Percentiles rank a stretch among this genome's conserved stretches.
These are phyloP conservation scores for Ceratocystis eucalypticola DNA, from an alignment of 2,329 filamentous ascomycete species.

Conservation along the genomic window DNA sequence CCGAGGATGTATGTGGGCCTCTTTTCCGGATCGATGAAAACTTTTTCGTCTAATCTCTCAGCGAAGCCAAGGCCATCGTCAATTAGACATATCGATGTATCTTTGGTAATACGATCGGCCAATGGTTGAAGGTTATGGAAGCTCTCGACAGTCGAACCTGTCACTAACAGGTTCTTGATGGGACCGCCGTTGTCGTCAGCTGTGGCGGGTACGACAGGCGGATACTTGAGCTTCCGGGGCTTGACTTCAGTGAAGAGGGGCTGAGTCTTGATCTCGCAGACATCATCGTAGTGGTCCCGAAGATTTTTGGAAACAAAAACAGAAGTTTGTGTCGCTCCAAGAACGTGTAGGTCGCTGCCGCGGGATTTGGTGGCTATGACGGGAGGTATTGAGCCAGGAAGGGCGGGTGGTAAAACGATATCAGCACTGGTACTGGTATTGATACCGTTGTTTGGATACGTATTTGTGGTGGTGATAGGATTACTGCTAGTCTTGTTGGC, in stretches of 20 bases:
- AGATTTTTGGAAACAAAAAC: constrained; percentile 17
- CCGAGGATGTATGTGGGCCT: constrained; percentile 69
- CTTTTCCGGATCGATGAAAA: constrained; percentile 53
- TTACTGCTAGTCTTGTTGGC: not conserved
- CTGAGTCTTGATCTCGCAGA: constrained; percentile 17
- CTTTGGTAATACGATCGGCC: constrained; percentile 49
- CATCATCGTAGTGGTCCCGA: constrained; percentile 20
- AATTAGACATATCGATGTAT: constrained; percentile 61
- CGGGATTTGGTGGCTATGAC: constrained; percentile 9
- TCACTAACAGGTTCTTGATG: constrained; percentile 61
- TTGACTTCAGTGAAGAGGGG: constrained; percentile 13
- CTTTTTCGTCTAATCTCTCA: constrained; percentile 57
- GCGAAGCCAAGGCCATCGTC: constrained; percentile 73
- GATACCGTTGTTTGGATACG: not conserved
- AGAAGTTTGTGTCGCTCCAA: constrained; percentile 16
- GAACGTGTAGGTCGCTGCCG: constrained; percentile 15
- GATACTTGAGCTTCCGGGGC: constrained; percentile 20
- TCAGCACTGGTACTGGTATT: not conserved
- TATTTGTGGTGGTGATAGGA: not conserved
- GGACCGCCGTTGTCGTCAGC: constrained; percentile 30
- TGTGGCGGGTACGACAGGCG: constrained; percentile 15
- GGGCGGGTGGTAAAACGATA: not conserved
- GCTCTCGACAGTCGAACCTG: constrained; percentile 41
- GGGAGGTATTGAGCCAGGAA: constrained; percentile 6
- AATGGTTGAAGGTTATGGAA: constrained; percentile 45